Conservation (phyloP, 768 basidiomycete genomes). For the Hygrocybe punicea region DNA sequence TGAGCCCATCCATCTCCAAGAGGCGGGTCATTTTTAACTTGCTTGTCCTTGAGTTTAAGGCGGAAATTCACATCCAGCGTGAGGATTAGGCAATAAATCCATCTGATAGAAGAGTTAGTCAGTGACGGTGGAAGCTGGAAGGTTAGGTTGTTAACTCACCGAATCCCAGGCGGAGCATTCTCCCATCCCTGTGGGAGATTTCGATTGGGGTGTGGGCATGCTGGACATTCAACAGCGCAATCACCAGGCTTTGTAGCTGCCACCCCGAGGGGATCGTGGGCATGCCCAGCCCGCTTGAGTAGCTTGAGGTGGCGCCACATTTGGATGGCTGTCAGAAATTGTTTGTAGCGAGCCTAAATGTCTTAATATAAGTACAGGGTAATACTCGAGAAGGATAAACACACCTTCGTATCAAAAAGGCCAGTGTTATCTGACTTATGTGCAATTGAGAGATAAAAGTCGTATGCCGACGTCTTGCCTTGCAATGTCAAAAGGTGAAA, state of each 20-base stretch:
- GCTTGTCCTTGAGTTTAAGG: conserved; percentile 19
- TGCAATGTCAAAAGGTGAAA: conserved; percentile 13
- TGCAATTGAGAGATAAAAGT: conserved; percentile 1
- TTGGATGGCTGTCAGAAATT: conserved; percentile 1
- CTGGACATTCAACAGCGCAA: conserved; percentile 22
- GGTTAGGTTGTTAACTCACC: neutral
- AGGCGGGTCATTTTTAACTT: conserved; percentile 21
- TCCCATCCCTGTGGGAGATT: conserved; percentile 17
- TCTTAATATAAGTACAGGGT: neutral
- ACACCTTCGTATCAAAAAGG: neutral
- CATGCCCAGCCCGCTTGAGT: conserved; percentile 23
- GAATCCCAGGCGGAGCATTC: conserved; percentile 1
- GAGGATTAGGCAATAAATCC: conserved; percentile 25
- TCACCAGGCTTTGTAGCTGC: conserved; percentile 12
- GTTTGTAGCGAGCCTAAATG: conserved; percentile 3
- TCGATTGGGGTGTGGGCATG: conserved; percentile 23
- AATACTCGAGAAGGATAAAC: neutral
- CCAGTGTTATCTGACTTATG: conserved; percentile 7
- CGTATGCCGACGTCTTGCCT: conserved; percentile 5
- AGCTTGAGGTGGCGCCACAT: conserved; percentile 20
- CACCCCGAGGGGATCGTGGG: conserved; percentile 6
- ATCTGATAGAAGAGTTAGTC: conserved; percentile 18
- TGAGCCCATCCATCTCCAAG: conserved; percentile 20
- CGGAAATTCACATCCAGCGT: conserved; percentile 35
- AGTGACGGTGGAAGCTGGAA: neutral